Base-by-base conservation (phyloP, 192 early-diverging fungal genomes). In the Diversispora epigaea region DNA sequence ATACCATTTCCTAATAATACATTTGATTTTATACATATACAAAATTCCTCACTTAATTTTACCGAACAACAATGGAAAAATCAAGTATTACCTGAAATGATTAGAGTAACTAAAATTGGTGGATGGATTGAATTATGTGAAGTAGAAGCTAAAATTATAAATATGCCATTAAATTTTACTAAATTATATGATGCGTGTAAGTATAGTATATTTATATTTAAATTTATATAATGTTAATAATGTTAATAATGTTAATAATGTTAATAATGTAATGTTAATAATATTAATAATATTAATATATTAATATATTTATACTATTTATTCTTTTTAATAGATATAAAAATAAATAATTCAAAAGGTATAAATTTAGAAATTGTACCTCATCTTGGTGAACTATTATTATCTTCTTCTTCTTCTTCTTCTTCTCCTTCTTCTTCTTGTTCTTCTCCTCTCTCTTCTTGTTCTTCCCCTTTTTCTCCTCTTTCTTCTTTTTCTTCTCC, bases 21-120 rank as follows among this genome's bases (percentile, higher is more conserved):
- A 4, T 77, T 77, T 72, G 76, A 77, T 46, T 62, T 77, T 41
- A 70, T 77, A 17, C 43, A 72, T 55, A 68, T 77, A 32, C 22
- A 50, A 50, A 50, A 50, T 50, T 8, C 49, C 6, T 8, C 49
- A 50, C 14, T 50, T 14, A 50, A 50, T 50, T 50, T 50, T 50
- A 50, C 49, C 4, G 49, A 50, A 50, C 8, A 50, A 14, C 49
- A 50, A 50, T 50, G 49, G 49, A 50, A 2, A 12, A 14, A 50
- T 8, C 8, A 50, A 50, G 49, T 50, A 50, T 50, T 50, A 14
- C 10, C 14, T 12, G 49, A 50, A 50, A 12, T 50, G 14, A 50
- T 50, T 12, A 8, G 49, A 8, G 49, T 50, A 50, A 12, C 14
- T 8, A 50, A 50, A 50, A 14, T 50, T 50, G 49, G 14, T 50